Evolutionary conservation across 1,284 basidiomycete genomes (phyloP), one percentile per base, ranked within the genome.

Genomic region (Fomes fomentarius): DNA sequence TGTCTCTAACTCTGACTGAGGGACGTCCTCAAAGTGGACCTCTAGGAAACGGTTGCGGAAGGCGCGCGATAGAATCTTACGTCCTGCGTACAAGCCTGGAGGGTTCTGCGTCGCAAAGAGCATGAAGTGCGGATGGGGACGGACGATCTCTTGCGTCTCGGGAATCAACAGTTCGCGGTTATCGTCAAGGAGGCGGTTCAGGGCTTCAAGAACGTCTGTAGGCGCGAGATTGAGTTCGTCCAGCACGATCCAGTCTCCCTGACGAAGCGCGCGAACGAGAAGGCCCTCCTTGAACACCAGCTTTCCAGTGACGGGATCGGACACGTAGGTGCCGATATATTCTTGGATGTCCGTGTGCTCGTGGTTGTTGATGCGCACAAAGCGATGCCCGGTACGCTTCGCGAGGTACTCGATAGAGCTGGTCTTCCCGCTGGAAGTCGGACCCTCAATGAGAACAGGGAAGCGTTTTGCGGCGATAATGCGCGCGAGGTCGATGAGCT

Each of bases 291-390:
- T 91, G 75, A 97, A 99, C 12, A 92, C 86, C 15, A 99, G 82
- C 70, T 95, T 96, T 21, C 97, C 97, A 0, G 94, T 94, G 22
- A 84, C 72, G 5, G 95, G 85, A 71, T 99, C 96, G 1, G 96
- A 96, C 14, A 96, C 87, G 67, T 99, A 99, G 0, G 95, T 96
- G 6, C 97, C 97, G 47, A 99, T 81, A 68, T 99, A 99, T 69
- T 99, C 97, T 68, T 99, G 97, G 46, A 96, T 96, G 71, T 99
- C 97, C 4, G 97, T 99, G 69, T 99, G 97, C 66, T 99, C 97
- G 75, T 99, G 97, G 67, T 99, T 99, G 76, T 99, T 99, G 82
- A 99, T 98, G 33, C 97, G 92, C 25, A 99, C 89, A 69, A 99
- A 99, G 26, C 85, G 84, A 75, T 99, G 97, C 0, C 97, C 96